A percentile compares a stretch with the other conserved stretches of the same genome.
Evolutionary conservation across 2,329 filamentous ascomycete species (phyloP).

Genomic region (Didymella pinodella): DNA sequence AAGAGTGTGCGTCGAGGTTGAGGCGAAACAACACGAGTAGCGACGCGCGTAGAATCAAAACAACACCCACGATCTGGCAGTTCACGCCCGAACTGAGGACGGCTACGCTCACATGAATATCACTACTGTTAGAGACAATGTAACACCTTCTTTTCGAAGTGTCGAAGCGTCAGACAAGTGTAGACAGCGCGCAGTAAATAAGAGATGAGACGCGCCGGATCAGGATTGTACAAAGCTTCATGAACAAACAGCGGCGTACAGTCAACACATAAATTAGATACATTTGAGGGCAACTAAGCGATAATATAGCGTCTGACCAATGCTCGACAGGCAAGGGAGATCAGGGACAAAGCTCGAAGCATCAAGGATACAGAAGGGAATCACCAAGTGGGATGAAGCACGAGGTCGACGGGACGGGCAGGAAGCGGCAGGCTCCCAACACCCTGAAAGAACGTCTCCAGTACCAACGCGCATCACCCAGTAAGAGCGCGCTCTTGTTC

Average conservation of each 20-base stretch:
- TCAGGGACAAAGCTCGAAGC: conserved; percentile 10
- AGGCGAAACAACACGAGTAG: conserved; percentile 21
- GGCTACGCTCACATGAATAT: neutral
- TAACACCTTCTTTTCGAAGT: neutral
- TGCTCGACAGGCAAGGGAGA: conserved; percentile 9
- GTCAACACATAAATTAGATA: neutral
- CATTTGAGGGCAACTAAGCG: conserved; percentile 4
- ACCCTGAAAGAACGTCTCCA: conserved; percentile 34
- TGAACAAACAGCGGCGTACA: conserved; percentile 3
- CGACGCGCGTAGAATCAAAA: conserved; percentile 19
- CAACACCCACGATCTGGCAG: conserved; percentile 3
- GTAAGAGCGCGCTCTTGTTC: conserved; percentile 30
- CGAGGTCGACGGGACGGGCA: conserved; percentile 27
- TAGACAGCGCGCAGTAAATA: conserved; percentile 5
- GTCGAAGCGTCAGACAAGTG: neutral
- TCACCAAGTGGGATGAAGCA: conserved; percentile 22
- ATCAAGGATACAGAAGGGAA: conserved; percentile 9
- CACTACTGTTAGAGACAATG: neutral
- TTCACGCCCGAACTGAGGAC: neutral
- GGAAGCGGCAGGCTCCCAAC: conserved; percentile 30
- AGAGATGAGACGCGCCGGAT: conserved; percentile 1
- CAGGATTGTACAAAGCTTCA: conserved; percentile 6
- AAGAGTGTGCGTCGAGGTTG: neutral
- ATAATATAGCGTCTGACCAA: conserved; percentile 12
- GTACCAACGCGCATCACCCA: conserved; percentile 29